Base-by-base conservation (phyloP, 306 rosid genomes). In the Citrullus colocynthis region DNA sequence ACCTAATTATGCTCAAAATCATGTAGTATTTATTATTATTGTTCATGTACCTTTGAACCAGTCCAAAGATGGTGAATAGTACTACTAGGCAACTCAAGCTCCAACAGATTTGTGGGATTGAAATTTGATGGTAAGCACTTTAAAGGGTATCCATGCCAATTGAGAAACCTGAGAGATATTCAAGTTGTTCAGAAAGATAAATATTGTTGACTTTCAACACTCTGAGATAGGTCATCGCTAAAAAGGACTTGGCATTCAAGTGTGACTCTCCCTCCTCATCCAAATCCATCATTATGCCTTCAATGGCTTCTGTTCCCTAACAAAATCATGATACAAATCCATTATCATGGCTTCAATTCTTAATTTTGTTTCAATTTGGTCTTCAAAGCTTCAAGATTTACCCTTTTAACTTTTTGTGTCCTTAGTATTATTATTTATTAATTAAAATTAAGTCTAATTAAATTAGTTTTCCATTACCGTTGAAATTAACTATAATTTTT, bases 241-340 rank as follows among this genome's bases (percentile, higher is more conserved):
- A 39, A 42, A 83, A 79, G 14, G 85, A 39, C 9, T 79, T 66
- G 55, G 34, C 51, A 20, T 74, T 56, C 60, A 75, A 45, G 16
- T 16, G 52, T 6, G 80, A 57, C 32, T 34, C 66, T 54, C 72
- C 58, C 44, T 36, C 6, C 42, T 65, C 37, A 75, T 54, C 30
- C 15, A 10, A 16, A 44, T 34, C 21, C 9, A 83, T 24, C 12
- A 79, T 48, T 10, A 79, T 79, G 24, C 80, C 80, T 81, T 75
- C 39, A 64, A 81, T 60, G 16, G 36, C 30, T 51, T 63, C 57
- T 37, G 76, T 80, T 75, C 83, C 83, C 83, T 80, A 11, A 7
- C 12, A 44, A 39, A 39, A 24, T 24, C 24, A 24, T 24, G 24
- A 24, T 24, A 24, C 24, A 24, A 24, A 24, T 24, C 24, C 24